phyloP scores from a whole-genome alignment of 192 early-diverging fungal species.

The Backusella macrospora region DNA sequence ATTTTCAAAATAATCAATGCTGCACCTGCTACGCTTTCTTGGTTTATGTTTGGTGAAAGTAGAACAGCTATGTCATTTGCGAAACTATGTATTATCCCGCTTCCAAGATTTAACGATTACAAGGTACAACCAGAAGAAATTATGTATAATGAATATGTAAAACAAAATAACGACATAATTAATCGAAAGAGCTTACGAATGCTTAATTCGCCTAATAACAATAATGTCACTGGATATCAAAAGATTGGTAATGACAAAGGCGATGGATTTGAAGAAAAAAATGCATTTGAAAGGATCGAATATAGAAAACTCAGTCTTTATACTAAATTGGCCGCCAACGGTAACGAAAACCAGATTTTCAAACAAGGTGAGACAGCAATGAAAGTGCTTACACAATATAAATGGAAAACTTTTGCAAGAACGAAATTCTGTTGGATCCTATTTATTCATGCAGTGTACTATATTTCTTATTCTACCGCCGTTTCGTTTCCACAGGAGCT shows the following conservation, averaged over 20 bases:
- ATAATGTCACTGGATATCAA: no score
- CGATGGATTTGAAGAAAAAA: no score
- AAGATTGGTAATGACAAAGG: no score
- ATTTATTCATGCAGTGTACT: constrained; percentile 10
- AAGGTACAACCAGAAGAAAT: background rate
- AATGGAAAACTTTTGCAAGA: constrained; percentile 14
- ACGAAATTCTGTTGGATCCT: background rate
- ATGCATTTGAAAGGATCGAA: background rate
- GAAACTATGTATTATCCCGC: constrained; percentile 4
- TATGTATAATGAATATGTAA: background rate
- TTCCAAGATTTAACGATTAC: constrained; percentile 13
- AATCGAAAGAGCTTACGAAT: background rate
- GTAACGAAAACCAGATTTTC: constrained; percentile 3
- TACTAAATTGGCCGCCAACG: background rate
- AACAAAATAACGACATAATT: background rate
- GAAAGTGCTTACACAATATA: constrained; percentile 19
- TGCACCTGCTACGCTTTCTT: background rate
- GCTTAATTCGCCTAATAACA: background rate
- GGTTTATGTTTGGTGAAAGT: background rate
- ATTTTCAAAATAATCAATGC: background rate
- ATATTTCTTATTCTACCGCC: background rate
- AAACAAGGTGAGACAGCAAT: constrained; percentile 19
- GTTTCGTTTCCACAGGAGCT: constrained; percentile 5
- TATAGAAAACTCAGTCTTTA: background rate
- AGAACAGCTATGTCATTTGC: background rate